phyloP scores from a whole-genome alignment of 139 green algal genomes.

The Tetradesmus obliquus region DNA sequence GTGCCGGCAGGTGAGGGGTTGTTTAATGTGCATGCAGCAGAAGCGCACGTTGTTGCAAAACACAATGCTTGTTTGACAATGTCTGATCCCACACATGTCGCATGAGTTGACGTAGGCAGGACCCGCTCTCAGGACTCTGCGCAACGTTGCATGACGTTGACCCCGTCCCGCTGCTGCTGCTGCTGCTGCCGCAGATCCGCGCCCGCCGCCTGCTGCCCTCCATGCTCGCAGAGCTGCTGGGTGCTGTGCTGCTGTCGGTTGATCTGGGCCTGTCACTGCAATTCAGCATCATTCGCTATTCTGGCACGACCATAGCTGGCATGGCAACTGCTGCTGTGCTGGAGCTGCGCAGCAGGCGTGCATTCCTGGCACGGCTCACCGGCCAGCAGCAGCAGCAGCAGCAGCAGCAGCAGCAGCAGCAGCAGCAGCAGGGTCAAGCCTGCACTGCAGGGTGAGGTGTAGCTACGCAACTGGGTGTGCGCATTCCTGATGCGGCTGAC shows the following conservation, averaged over 20 bases:
- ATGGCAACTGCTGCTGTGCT: background rate
- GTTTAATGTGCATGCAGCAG: too few relatives aligned
- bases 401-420: background rate
- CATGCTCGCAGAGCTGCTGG: background rate
- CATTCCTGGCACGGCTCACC: background rate
- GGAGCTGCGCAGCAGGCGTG: slow-evolving; percentile 1
- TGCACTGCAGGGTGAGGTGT: too few relatives aligned
- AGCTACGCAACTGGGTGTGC: too few relatives aligned
- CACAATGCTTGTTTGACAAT: too few relatives aligned
- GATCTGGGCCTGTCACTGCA: background rate
- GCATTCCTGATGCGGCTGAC: too few relatives aligned
- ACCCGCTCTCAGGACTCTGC: too few relatives aligned
- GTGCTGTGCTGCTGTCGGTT: background rate
- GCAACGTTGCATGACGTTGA: background rate
- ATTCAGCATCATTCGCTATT: background rate
- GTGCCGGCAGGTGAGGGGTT: background rate
- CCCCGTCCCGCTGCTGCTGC: background rate
- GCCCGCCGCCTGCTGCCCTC: background rate
- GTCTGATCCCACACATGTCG: too few relatives aligned
- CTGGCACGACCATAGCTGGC: background rate
- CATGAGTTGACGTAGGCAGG: too few relatives aligned
- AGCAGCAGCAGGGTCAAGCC: too few relatives aligned
- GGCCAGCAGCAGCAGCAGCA: background rate
- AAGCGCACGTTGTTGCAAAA: too few relatives aligned
- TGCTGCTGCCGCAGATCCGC: slow-evolving; percentile 5